Conservation (phyloP, 305 asterid species). For the Solanum hybrid region DNA sequence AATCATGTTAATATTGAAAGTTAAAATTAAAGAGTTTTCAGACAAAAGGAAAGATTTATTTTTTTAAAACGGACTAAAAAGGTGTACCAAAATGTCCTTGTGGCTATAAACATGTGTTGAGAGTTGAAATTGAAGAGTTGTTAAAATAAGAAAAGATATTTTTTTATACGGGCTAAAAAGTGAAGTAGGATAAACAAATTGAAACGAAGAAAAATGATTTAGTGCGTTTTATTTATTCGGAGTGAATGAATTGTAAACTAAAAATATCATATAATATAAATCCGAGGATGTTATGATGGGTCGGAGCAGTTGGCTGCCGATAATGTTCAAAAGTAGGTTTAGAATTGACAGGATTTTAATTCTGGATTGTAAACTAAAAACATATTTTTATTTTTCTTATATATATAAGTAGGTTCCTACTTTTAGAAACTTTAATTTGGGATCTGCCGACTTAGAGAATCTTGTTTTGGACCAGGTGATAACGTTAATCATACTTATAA, state of each 20-base stretch:
- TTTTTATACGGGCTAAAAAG: no score
- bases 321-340: background rate
- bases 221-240: no score
- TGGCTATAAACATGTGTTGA: background rate
- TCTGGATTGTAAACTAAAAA: background rate
- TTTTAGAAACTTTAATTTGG: background rate
- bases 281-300: background rate
- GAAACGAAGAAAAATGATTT: fast-evolving
- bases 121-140: background rate
- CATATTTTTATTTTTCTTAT: background rate
- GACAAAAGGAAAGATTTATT: no score
- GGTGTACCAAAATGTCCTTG: background rate
- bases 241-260: background rate
- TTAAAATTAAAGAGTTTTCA: no score
- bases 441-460: background rate
- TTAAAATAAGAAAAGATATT: no score
- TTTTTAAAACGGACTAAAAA: no score
- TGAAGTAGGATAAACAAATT: background rate
- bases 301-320: background rate
- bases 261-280: background rate
- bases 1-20: no score
- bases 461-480: background rate
- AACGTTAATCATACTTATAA: background rate
- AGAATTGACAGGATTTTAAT: background rate
- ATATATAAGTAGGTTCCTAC: background rate